Base-by-base conservation (phyloP, 2,329 filamentous ascomycete genomes). In the Chaetomiaceae sp. region DNA sequence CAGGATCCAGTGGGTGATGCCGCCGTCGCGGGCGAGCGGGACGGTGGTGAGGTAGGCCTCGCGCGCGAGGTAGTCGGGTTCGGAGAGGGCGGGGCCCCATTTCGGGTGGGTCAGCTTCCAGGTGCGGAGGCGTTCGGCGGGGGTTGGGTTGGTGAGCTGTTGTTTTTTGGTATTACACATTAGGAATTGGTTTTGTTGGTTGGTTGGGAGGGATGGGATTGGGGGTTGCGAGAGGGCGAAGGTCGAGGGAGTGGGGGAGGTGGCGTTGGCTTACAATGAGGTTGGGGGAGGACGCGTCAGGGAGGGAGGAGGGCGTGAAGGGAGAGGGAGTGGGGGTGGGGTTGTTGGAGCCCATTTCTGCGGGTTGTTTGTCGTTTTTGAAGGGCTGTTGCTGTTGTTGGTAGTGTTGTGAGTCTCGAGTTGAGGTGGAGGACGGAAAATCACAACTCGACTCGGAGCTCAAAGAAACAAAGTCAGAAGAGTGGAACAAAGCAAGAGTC, bases 1-100 rank as follows among this genome's bases (percentile, higher is more conserved):
- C 25, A 87, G 73, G 48, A 87, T 77, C 84, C 84, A 87, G 57
- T 77, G 73, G 12, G 75, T 75, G 54, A 86, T 70, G 34, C 83
- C 82, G 34, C 77, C 78, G 55, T 82, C 66, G 44, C 72, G 71
- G 13, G 81, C 74, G 16, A 87, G 70, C 6, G 82, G 77, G 0
- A 81, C 73, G 2, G 74, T 77, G 9, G 74, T 72, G 9, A 87
- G 72, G 62, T 77, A 76, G 14, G 66, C 64, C 63, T 86, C 84
- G 39, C 85, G 77, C 38, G 73, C 65, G 34, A 87, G 66, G 62
- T 87, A 88, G 33, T 73, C 70, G 1, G 76, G 61, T 5, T 75
- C 62, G 4, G 72, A 68, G 3, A 87, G 72, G 1, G 80, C 73
- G 35, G 72, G 72, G 10, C 78, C 79, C 84, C 85, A 88, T 59